Percentiles rank a stretch among this genome's conserved stretches.
phyloP scores from a whole-genome alignment of 108 stramenopile species.

The Tribonema minus region DNA sequence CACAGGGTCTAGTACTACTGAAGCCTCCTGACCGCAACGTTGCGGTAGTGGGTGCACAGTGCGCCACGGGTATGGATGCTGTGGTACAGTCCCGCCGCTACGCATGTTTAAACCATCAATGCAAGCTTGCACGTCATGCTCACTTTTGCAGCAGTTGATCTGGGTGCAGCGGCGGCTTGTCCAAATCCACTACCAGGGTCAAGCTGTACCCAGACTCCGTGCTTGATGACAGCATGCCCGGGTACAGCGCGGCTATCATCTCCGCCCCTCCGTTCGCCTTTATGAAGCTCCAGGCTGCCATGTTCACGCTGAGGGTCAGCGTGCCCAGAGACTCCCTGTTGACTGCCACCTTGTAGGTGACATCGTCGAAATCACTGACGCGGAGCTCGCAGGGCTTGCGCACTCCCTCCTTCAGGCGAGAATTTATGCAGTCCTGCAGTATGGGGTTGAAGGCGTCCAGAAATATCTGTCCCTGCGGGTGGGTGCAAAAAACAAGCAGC shows the following conservation, averaged over 20 bases:
- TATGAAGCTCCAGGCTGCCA: background rate
- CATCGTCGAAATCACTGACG: conserved; percentile 49
- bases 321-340: background rate
- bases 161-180: conserved; percentile 17
- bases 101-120: no score
- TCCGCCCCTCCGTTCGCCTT: conserved; percentile 38
- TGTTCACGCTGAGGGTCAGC: background rate
- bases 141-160: conserved; percentile 31
- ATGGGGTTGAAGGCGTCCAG: conserved; percentile 42
- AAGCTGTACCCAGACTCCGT: conserved; percentile 40
- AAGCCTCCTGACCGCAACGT: no score
- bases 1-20: no score
- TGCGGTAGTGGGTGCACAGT: no score
- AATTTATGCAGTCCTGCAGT: conserved; percentile 21
- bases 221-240: conserved; percentile 23
- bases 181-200: conserved; percentile 35
- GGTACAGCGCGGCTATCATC: conserved; percentile 32
- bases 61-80: no score
- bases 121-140: no score
- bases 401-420: conserved; percentile 33
- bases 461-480: conserved; percentile 34
- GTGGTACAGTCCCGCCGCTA: no score
- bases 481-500: background rate
- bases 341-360: conserved; percentile 33
- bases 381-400: conserved; percentile 54